Evolutionary conservation across 345 rosid species (phyloP).

Genomic region (Ailanthus altissimus): DNA sequence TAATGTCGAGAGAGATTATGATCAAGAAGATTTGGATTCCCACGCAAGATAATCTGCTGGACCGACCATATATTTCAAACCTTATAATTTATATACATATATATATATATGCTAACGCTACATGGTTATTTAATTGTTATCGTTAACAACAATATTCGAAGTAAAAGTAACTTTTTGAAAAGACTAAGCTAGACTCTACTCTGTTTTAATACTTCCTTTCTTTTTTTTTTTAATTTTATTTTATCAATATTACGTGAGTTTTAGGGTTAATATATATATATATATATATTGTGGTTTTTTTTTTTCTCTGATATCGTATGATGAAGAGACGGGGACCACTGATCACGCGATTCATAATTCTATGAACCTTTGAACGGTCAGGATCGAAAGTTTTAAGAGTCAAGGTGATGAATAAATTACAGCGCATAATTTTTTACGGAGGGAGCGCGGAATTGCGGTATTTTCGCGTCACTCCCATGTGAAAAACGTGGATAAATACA

Average conservation of each 20-base stretch:
- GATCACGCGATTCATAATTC: slow-evolving; percentile 1
- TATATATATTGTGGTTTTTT: too few relatives aligned
- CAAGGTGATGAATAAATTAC: not conserved
- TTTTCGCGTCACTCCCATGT: not conserved
- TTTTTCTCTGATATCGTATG: too few relatives aligned
- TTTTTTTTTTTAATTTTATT: not conserved
- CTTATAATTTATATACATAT: not conserved
- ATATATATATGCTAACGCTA: too few relatives aligned
- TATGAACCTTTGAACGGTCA: not conserved
- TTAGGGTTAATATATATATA: too few relatives aligned
- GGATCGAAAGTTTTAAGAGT: not conserved
- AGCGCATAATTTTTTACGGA: too few relatives aligned
- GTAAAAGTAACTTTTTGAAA: slow-evolving; percentile 23
- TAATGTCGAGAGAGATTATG: slow-evolving; percentile 17
- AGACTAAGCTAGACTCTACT: slow-evolving; percentile 30
- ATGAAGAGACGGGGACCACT: not conserved
- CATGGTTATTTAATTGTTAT: not conserved
- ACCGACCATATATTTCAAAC: slow-evolving; percentile 35
- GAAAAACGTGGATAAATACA: not conserved
- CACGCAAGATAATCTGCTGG: slow-evolving; percentile 23
- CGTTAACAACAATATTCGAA: not conserved
- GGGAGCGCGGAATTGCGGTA: not conserved
- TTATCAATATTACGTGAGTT: not conserved
- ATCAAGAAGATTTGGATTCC: slow-evolving; percentile 30
- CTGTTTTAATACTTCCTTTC: not conserved